phyloP scores from a whole-genome alignment of 139 green algal species.

The Auxenochlorella pyrenoidosa region DNA sequence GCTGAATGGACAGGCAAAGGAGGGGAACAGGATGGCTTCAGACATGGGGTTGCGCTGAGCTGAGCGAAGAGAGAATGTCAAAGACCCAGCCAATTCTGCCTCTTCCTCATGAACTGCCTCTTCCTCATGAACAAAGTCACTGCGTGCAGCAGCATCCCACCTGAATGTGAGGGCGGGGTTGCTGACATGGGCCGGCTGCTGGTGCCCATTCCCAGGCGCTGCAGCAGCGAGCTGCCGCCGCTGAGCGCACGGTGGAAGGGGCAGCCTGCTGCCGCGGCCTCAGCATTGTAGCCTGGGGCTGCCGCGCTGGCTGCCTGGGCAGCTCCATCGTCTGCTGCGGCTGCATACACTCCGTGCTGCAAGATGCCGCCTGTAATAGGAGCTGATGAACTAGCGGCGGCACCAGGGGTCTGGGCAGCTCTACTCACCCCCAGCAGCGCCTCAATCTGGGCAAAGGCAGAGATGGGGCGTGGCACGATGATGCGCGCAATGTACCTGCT shows the following conservation, averaged over 20 bases:
- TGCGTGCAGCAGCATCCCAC: too few species aligned
- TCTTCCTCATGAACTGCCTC: too few species aligned
- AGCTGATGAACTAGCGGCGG: not conserved
- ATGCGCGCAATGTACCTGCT: not conserved
- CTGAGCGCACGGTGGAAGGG: constrained; percentile 16
- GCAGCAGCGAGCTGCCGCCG: constrained; percentile 13
- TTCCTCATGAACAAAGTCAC: too few species aligned
- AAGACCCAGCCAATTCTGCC: too few species aligned
- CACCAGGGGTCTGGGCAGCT: too few species aligned
- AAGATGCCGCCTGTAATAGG: not conserved
- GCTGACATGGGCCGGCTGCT: not conserved
- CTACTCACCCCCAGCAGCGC: not conserved
- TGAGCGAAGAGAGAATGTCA: too few species aligned
- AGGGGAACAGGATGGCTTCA: too few species aligned
- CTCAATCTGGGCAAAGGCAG: not conserved
- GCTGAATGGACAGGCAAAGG: not conserved
- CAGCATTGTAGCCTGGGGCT: not conserved
- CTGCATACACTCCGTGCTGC: not conserved
- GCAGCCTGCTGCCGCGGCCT: not conserved
- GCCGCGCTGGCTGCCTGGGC: not conserved
- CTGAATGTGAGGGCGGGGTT: not conserved
- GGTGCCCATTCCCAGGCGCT: constrained; percentile 11
- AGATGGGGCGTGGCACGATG: constrained; percentile 8
- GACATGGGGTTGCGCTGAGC: too few species aligned
- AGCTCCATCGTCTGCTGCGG: not conserved